Percentiles rank a stretch among this genome's conserved stretches.
Conservation (phyloP, 208 protist species). For the Leishmania turanica region DNA sequence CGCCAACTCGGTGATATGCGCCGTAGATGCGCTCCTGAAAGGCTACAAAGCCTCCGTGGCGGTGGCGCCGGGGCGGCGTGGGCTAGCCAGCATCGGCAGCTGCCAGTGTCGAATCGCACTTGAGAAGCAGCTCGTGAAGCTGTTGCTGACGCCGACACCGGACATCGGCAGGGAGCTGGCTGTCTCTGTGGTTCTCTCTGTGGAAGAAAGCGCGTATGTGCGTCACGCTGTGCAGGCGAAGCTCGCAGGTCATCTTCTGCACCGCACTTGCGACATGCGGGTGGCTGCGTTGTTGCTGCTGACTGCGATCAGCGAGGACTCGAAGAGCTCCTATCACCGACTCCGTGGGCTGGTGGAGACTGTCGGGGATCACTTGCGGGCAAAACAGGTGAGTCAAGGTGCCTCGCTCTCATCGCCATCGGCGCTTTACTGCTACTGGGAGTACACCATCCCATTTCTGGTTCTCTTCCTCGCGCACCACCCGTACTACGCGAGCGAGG, state of each 20-base stretch:
- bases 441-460: conserved; percentile 84
- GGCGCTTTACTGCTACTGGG: conserved; percentile 69
- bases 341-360: conserved; percentile 48
- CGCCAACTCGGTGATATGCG: not conserved
- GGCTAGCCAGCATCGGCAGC: conserved; percentile 16
- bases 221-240: conserved; percentile 63
- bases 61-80: not conserved
- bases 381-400: conserved; percentile 39
- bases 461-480: conserved; percentile 83
- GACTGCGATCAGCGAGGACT: conserved; percentile 69
- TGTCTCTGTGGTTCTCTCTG: conserved; percentile 63
- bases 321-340: conserved; percentile 46
- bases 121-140: conserved; percentile 61
- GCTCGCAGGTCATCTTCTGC: conserved; percentile 39
- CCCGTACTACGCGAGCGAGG: conserved; percentile 66
- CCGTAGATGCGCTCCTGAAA: conserved; percentile 38
- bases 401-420: conserved; percentile 46
- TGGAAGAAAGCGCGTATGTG: conserved; percentile 61
- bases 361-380: conserved; percentile 56
- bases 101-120: conserved; percentile 54
- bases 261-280: conserved; percentile 60
- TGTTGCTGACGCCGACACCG: conserved; percentile 45
- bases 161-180: conserved; percentile 67
- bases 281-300: conserved; percentile 72
- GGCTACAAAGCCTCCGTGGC: conserved; percentile 32